These are phyloP conservation scores for Triticum urartu DNA, from an alignment of 176 grass and related monocot genomes.

Conservation along the genomic window DNA sequence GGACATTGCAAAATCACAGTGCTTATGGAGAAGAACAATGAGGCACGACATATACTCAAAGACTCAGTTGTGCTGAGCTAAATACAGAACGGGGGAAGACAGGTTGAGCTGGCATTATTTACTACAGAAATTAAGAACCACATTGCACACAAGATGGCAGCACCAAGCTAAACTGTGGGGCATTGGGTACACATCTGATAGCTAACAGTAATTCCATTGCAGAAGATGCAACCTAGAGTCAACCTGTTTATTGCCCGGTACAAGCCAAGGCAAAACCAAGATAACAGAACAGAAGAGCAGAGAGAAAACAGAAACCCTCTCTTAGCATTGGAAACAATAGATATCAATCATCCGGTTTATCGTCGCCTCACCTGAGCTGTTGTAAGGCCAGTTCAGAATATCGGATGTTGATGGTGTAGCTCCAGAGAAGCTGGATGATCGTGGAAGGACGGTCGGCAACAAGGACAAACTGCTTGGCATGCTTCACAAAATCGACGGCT, in stretches of 20 bases:
- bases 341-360: not conserved
- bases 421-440: not conserved
- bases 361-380: not conserved
- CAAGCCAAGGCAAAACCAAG: not conserved
- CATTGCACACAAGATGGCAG: not conserved
- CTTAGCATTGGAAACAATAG: not conserved
- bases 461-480: no score
- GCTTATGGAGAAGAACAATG: no score
- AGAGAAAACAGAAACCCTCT: not conserved
- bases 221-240: not conserved
- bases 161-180: not conserved
- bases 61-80: not conserved
- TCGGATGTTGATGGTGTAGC: not conserved
- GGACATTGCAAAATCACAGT: no score
- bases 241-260: not conserved
- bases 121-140: not conserved
- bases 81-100: not conserved
- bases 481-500: not conserved
- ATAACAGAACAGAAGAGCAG: not conserved
- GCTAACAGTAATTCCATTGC: not conserved
- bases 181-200: not conserved
- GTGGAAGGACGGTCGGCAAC: no score
- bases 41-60: no score
- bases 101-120: not conserved
- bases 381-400: not conserved